phyloP scores from a whole-genome alignment of 2,329 filamentous ascomycete species.

The Pezicula rhizophila region DNA sequence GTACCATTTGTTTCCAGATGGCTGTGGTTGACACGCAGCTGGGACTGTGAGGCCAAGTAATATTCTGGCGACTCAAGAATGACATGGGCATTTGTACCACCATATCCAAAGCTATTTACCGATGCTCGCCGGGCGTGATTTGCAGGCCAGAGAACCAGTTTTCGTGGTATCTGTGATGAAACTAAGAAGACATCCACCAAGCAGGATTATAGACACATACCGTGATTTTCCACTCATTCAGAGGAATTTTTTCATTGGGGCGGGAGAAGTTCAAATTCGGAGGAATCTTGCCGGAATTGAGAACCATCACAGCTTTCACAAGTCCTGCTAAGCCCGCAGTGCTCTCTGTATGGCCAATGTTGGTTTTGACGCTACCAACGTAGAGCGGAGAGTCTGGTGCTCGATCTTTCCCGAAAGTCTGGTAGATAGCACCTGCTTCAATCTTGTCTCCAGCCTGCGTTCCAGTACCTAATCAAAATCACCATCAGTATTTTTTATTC shows the following conservation, averaged over 20 bases:
- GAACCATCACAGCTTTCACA: conserved; percentile 3
- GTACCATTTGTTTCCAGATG: background rate
- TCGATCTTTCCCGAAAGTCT: background rate
- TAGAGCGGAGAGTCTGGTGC: background rate
- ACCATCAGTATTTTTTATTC: background rate
- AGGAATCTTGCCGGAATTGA: conserved; percentile 28
- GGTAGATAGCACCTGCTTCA: conserved; percentile 2
- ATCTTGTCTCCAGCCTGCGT: conserved; percentile 5
- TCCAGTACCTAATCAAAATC: background rate
- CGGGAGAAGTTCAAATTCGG: background rate
- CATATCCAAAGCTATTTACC: conserved; percentile 15
- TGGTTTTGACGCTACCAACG: conserved; percentile 11
- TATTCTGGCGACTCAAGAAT: conserved; percentile 1
- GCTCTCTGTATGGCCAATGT: conserved; percentile 16
- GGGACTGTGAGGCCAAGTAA: background rate
- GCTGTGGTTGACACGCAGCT: background rate
- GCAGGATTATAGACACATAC: conserved; percentile 6
- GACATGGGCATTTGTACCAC: conserved; percentile 10
- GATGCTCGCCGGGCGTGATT: conserved; percentile 2
- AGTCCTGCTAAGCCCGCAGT: conserved; percentile 1
- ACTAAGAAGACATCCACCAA: background rate
- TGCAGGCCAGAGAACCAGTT: background rate
- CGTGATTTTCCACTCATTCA: conserved; percentile 27
- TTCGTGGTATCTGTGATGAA: background rate
- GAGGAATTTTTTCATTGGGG: conserved; percentile 11